These are phyloP conservation scores for Rhododendron williamsianum DNA, from an alignment of 148 eudicot genomes.

Conservation along the genomic window DNA sequence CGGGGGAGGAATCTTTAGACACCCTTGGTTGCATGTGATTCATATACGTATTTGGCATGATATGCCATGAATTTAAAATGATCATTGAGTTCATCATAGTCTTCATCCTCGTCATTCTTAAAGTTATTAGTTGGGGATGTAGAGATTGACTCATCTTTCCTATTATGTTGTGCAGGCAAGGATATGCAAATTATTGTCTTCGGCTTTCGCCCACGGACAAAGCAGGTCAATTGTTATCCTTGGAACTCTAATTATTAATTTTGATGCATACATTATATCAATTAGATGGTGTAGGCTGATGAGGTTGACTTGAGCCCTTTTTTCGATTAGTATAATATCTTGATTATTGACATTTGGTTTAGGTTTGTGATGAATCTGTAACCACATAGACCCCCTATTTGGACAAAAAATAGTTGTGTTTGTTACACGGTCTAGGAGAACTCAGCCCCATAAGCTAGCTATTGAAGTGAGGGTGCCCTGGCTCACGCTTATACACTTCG, in stretches of 20 bases:
- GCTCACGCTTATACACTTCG: background rate
- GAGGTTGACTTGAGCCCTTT: background rate
- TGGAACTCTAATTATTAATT: background rate
- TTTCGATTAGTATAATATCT: background rate
- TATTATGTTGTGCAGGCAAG: conserved; percentile 57
- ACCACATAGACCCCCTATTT: background rate
- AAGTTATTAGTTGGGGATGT: background rate
- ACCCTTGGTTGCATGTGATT: conserved; percentile 1
- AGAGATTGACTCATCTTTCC: background rate
- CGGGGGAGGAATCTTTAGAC: background rate
- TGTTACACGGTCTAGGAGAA: background rate
- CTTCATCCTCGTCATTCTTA: background rate
- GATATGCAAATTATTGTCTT: conserved; percentile 92
- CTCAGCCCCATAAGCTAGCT: background rate
- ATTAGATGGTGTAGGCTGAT: background rate
- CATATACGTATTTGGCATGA: background rate
- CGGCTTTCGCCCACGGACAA: conserved; percentile 85
- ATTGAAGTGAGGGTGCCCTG: background rate
- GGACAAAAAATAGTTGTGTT: background rate
- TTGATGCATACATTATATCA: background rate
- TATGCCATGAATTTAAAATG: background rate
- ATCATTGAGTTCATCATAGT: background rate
- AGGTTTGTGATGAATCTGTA: background rate
- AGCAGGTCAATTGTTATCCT: conserved; percentile 51
- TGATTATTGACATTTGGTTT: background rate